Percentiles rank a stretch among this genome's conserved stretches.
Evolutionary conservation across 768 basidiomycete species (phyloP).

Genomic region (Lenzites betulinus): DNA sequence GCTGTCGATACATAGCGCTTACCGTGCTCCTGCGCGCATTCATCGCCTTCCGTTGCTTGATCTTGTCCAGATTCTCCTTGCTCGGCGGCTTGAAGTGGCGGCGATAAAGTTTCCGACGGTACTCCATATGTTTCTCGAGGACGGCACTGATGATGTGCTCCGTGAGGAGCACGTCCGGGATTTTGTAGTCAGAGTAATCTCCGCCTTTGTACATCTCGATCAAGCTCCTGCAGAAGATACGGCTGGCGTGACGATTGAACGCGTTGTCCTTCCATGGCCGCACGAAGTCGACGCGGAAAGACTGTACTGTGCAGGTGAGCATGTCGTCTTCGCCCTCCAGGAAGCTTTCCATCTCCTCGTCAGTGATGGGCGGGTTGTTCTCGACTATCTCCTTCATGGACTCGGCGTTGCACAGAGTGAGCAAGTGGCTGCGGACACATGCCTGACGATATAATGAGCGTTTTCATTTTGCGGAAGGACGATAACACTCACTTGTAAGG

Average conservation of each 20-base stretch:
- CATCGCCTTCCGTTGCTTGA: conserved; percentile 1
- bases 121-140: neutral
- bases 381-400: neutral
- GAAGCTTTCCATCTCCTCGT: neutral
- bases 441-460: neutral
- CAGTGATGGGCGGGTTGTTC: neutral
- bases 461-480: neutral
- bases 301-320: neutral
- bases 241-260: neutral
- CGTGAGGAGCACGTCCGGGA: neutral
- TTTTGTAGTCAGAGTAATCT: neutral
- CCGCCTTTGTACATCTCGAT: conserved; percentile 1
- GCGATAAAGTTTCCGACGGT: neutral
- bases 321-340: neutral
- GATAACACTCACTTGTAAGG: neutral
- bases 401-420: neutral
- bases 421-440: neutral
- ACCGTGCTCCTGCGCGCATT: neutral
- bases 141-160: neutral
- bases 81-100: neutral
- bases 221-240: neutral
- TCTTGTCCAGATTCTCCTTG: neutral
- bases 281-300: neutral
- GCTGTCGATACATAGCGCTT: neutral
- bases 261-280: neutral